phyloP scores from a whole-genome alignment of 495 filamentous ascomycete genomes.

The Penicillium taxi region DNA sequence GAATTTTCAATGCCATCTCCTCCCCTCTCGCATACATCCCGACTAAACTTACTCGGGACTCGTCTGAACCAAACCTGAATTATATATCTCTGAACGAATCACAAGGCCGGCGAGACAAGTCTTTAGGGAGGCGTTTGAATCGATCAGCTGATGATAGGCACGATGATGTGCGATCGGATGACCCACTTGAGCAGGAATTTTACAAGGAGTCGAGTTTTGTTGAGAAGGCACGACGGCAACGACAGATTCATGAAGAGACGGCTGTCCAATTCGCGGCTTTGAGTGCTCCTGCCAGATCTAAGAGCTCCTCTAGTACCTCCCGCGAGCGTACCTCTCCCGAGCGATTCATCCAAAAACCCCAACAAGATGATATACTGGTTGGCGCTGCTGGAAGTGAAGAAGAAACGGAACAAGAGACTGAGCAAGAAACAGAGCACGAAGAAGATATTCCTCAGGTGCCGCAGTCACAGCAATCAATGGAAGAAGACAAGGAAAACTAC shows the following conservation, averaged over 20 bases:
- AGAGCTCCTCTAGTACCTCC: too few relatives aligned
- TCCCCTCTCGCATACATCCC: conserved; percentile 33
- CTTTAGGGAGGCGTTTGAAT: conserved; percentile 31
- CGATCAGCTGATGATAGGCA: conserved; percentile 32
- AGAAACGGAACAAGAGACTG: conserved; percentile 37
- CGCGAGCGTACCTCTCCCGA: conserved; percentile 4
- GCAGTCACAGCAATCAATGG: conserved; percentile 20
- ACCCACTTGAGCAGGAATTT: conserved; percentile 41
- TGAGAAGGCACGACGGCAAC: conserved; percentile 29
- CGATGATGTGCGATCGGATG: conserved; percentile 30
- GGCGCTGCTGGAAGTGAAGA: conserved; percentile 37
- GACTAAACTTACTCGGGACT: conserved; percentile 28
- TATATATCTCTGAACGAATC: conserved; percentile 49
- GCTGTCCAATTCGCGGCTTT: conserved; percentile 34
- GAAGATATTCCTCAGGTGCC: conserved; percentile 22
- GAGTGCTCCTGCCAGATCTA: conserved; percentile 27
- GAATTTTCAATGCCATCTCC: conserved; percentile 29
- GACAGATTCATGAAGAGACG: conserved; percentile 30
- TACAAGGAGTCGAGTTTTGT: conserved; percentile 39
- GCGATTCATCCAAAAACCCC: not conserved
- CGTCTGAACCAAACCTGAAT: conserved; percentile 39
- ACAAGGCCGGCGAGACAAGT: conserved; percentile 30
- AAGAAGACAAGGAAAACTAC: conserved; percentile 48
- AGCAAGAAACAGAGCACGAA: conserved; percentile 38
- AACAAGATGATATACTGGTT: conserved; percentile 6